These are phyloP conservation scores for Leptographium flavum DNA, from an alignment of 2,329 filamentous ascomycete species.

Conservation along the genomic window DNA sequence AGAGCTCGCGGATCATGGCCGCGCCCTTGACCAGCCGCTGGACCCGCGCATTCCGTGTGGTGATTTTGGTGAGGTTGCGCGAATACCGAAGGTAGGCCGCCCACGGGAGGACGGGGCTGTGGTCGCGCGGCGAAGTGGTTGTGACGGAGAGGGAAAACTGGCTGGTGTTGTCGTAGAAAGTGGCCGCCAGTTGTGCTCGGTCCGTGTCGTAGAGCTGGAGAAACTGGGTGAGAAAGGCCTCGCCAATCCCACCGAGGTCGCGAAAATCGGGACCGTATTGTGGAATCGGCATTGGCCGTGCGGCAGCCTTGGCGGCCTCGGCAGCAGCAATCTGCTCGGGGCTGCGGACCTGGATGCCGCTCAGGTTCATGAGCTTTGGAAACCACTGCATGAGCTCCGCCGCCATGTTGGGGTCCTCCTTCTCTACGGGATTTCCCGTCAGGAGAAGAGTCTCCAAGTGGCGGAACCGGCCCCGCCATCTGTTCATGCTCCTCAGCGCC, in stretches of 20 bases:
- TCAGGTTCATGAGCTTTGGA: conserved; percentile 64
- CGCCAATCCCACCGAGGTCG: conserved; percentile 60
- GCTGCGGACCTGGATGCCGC: conserved; percentile 59
- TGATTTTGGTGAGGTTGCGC: conserved; percentile 62
- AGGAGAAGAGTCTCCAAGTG: conserved; percentile 70
- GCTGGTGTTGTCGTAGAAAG: conserved; percentile 63
- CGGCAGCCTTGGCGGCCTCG: conserved; percentile 32
- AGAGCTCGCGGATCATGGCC: conserved; percentile 50
- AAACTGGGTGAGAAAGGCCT: conserved; percentile 62
- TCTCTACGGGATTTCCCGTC: conserved; percentile 59
- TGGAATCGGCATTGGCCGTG: conserved; percentile 37
- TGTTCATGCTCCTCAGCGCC: conserved; percentile 50
- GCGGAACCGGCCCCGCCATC: conserved; percentile 68
- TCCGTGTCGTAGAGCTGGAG: conserved; percentile 62
- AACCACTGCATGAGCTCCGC: conserved; percentile 68
- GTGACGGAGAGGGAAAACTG: conserved; percentile 66
- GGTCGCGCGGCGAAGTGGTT: conserved; percentile 34
- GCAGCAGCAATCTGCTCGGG: conserved; percentile 51
- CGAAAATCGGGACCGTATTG: conserved; percentile 54
- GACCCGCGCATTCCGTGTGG: conserved; percentile 35
- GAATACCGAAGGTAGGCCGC: conserved; percentile 62
- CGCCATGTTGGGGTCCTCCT: conserved; percentile 43
- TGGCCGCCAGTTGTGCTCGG: conserved; percentile 43
- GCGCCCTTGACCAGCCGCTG: conserved; percentile 52
- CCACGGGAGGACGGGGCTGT: conserved; percentile 44